Percentiles rank a stretch among this genome's conserved stretches.
Evolutionary conservation across 73 alveolate genomes (phyloP).

Genomic region (Halteria grandinella): DNA sequence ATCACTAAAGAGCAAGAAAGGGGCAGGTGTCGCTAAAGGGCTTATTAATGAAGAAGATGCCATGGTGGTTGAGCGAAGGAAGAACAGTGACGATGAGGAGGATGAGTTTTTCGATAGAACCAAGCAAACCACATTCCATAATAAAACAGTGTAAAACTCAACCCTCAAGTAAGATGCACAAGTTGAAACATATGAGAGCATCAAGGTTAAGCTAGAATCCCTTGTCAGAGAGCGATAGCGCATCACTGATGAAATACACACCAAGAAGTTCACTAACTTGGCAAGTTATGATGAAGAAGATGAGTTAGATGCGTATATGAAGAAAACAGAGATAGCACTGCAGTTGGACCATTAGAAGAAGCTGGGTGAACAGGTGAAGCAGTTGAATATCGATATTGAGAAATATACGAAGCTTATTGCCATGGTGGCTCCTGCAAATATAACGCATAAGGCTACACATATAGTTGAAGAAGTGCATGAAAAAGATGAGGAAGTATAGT

Average conservation of each 20-base stretch:
- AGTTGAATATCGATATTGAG: constrained; percentile 54
- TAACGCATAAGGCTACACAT: constrained; percentile 10
- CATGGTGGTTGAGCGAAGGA: constrained; percentile 14
- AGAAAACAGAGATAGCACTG: constrained; percentile 21
- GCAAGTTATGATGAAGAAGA: constrained; percentile 26
- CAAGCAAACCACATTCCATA: constrained; percentile 31
- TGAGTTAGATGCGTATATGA: constrained; percentile 60
- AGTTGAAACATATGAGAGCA: constrained; percentile 54
- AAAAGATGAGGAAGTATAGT: background rate
- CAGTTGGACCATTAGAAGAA: constrained; percentile 11
- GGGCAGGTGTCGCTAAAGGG: constrained; percentile 26
- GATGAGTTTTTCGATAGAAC: constrained; percentile 69
- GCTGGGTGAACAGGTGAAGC: constrained; percentile 6
- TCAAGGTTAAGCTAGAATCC: constrained; percentile 48
- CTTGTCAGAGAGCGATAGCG: constrained; percentile 28
- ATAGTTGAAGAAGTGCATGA: background rate
- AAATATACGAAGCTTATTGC: constrained; percentile 26
- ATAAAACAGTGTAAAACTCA: background rate
- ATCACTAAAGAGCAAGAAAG: constrained; percentile 30
- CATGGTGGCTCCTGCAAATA: constrained; percentile 46
- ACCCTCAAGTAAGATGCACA: background rate
- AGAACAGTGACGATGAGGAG: constrained; percentile 55
- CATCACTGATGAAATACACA: constrained; percentile 20
- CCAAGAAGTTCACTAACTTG: background rate
- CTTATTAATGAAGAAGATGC: constrained; percentile 40